These are phyloP conservation scores for Noccaea bulbosa DNA, from an alignment of 345 rosid species.

Conservation along the genomic window DNA sequence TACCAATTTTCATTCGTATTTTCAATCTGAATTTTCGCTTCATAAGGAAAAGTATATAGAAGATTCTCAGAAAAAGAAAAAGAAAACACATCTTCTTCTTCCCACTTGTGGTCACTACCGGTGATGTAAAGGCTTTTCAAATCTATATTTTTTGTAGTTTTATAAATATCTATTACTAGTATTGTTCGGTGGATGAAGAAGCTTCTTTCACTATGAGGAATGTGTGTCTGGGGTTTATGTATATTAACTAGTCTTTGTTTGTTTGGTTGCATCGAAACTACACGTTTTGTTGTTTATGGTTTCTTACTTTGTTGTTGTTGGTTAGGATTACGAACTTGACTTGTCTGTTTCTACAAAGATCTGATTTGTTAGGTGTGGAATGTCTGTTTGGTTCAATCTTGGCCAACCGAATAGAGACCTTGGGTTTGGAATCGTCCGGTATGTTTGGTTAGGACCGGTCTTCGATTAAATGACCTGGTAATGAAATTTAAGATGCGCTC, in stretches of 20 bases:
- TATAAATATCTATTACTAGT: not conserved
- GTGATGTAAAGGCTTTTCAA: slow-evolving; percentile 28
- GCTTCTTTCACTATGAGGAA: slow-evolving; percentile 6
- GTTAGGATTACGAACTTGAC: not conserved
- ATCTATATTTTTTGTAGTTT: slow-evolving; percentile 18
- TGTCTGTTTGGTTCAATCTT: slow-evolving; percentile 16
- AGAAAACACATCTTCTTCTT: not conserved
- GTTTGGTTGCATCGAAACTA: slow-evolving; percentile 14
- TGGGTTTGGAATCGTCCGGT: not conserved
- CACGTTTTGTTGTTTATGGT: slow-evolving; percentile 3
- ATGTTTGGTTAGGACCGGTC: slow-evolving; percentile 7
- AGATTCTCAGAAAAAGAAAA: not conserved
- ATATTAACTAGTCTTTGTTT: slow-evolving; percentile 18
- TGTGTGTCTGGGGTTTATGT: slow-evolving; percentile 8
- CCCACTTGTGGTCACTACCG: slow-evolving; percentile 9
- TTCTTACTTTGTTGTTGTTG: slow-evolving; percentile 21
- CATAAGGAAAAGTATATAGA: slow-evolving; percentile 17
- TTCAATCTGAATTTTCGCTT: no score
- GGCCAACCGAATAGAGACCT: not conserved
- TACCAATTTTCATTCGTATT: no score
- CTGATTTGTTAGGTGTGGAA: slow-evolving; percentile 4
- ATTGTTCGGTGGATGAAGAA: slow-evolving; percentile 6
- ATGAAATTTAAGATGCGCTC: no score
- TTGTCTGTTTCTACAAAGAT: slow-evolving; percentile 6
- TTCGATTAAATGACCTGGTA: not conserved